Conservation (phyloP, 768 basidiomycete genomes). For the Lactarius deliciosus region DNA sequence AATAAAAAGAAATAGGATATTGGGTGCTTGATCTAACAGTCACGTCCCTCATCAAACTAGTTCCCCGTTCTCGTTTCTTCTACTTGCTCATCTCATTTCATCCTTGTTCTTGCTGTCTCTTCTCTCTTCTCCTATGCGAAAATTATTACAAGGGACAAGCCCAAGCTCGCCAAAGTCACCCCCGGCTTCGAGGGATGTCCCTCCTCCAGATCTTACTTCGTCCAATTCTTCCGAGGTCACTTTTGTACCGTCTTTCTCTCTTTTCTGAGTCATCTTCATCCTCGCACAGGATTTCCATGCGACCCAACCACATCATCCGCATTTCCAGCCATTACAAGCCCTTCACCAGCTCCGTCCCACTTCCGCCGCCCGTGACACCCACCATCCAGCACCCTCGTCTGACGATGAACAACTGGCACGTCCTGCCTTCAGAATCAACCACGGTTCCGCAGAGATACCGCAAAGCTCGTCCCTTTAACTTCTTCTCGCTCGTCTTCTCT, state of each 20-base stretch:
- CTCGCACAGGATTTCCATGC: constrained; percentile 15
- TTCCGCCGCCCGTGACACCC: constrained; percentile 23
- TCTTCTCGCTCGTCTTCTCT: constrained; percentile 54
- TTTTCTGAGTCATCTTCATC: neutral
- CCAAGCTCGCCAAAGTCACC: constrained; percentile 39
- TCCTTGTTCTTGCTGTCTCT: neutral
- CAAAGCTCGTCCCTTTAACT: constrained; percentile 30
- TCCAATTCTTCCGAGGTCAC: constrained; percentile 35
- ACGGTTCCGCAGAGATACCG: constrained; percentile 28
- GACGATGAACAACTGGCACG: constrained; percentile 50
- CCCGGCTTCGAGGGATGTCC: constrained; percentile 32
- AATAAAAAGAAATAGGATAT: neutral
- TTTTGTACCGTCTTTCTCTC: constrained; percentile 5
- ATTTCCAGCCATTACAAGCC: constrained; percentile 11
- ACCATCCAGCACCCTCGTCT: constrained; percentile 35
- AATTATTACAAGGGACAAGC: constrained; percentile 53
- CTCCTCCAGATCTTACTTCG: constrained; percentile 35
- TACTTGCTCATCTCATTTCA: neutral
- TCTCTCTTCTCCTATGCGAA: constrained; percentile 47
- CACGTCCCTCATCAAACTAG: constrained; percentile 20
- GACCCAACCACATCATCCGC: constrained; percentile 15
- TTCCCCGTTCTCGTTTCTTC: constrained; percentile 1
- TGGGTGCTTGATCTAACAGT: neutral
- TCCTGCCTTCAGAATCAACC: constrained; percentile 35
- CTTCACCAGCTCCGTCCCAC: constrained; percentile 24